A percentile compares a stretch with the other conserved stretches of the same genome.
Conservation (phyloP, 2,329 filamentous ascomycete genomes). For the Botrytis tulipae region DNA sequence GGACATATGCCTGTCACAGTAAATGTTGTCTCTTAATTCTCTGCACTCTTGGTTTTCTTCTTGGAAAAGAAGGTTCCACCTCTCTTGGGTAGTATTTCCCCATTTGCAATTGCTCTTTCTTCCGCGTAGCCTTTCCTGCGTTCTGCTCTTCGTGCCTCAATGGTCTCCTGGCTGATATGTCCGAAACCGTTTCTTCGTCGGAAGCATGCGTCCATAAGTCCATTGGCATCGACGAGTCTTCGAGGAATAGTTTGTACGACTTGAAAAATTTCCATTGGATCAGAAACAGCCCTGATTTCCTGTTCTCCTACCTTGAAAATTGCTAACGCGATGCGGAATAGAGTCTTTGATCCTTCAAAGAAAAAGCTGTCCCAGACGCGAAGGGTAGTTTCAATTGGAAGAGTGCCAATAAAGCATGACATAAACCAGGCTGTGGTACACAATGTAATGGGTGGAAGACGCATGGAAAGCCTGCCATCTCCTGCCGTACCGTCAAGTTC, state of each 20-base stretch:
- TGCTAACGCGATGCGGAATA: conserved; percentile 86
- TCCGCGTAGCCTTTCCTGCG: conserved; percentile 51
- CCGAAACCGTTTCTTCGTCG: conserved; percentile 76
- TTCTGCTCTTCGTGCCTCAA: conserved; percentile 73
- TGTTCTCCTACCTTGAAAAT: conserved; percentile 86
- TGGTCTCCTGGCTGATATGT: conserved; percentile 75
- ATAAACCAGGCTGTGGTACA: conserved; percentile 98
- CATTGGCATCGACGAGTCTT: conserved; percentile 76
- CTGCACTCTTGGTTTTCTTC: conserved; percentile 9
- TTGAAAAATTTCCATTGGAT: conserved; percentile 95
- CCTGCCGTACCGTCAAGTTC: conserved; percentile 56
- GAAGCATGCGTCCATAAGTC: conserved; percentile 79
- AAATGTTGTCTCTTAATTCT: not conserved
- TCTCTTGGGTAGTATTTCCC: conserved; percentile 13
- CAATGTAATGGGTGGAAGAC: conserved; percentile 84
- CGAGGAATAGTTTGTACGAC: conserved; percentile 86
- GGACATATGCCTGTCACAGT: not conserved
- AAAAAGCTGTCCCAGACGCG: conserved; percentile 96
- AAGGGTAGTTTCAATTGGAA: conserved; percentile 87
- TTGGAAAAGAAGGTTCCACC: conserved; percentile 20
- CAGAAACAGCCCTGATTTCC: conserved; percentile 74
- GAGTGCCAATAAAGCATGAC: conserved; percentile 90
- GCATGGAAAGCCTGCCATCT: conserved; percentile 41
- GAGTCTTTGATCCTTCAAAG: conserved; percentile 89
- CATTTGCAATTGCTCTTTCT: conserved; percentile 34